Conservation (phyloP, 352 stramenopile species). For the Thalassiosira hispida region DNA sequence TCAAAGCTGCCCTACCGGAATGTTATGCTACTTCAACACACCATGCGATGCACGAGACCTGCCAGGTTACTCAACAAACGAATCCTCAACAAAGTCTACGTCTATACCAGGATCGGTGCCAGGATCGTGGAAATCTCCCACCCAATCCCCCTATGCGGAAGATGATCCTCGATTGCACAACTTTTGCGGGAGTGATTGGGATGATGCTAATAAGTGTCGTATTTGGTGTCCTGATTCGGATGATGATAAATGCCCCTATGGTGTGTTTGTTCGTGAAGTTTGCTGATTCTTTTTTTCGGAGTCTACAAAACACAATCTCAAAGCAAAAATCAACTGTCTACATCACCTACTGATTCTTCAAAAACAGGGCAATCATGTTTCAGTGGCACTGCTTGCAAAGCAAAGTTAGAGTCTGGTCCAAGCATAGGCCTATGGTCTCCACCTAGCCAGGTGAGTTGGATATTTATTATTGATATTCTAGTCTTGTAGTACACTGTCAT, state of each 20-base stretch:
- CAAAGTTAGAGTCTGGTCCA: too few species aligned
- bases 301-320: not conserved
- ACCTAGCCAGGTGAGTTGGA: constrained; percentile 1
- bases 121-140: not conserved
- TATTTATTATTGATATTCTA: not conserved
- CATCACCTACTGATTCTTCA: too few species aligned
- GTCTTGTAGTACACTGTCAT: too few species aligned
- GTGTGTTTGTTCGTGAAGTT: not conserved
- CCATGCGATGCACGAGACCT: not conserved
- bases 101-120: too few species aligned
- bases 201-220: not conserved
- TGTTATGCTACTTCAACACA: constrained; percentile 37
- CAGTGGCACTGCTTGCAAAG: not conserved
- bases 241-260: not conserved
- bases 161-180: not conserved
- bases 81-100: not conserved
- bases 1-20: constrained; percentile 19
- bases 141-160: not conserved
- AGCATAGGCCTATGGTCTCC: constrained; percentile 1
- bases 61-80: too few species aligned
- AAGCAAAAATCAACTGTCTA: too few species aligned
- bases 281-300: not conserved
- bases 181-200: not conserved
- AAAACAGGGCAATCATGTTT: not conserved
- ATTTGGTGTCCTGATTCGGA: not conserved